Evolutionary conservation across 2,329 filamentous ascomycete species (phyloP).

Genomic region (Pyricularia sp.): DNA sequence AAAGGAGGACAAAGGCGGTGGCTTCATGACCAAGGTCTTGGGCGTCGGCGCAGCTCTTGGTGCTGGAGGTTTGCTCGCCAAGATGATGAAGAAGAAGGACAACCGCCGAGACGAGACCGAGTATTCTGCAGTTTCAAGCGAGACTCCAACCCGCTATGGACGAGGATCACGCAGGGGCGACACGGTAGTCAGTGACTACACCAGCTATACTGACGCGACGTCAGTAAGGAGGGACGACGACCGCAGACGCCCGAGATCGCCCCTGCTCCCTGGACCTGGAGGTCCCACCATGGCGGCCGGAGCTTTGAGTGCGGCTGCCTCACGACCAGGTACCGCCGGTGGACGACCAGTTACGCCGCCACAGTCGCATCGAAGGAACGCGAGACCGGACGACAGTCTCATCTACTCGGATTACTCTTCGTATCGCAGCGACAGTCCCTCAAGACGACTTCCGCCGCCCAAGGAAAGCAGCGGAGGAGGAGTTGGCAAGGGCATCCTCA

Average conservation of each 20-base stretch:
- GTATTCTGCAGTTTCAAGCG: conserved; percentile 53
- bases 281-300: conserved; percentile 32
- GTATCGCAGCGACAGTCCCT: conserved; percentile 46
- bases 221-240: conserved; percentile 11
- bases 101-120: conserved; percentile 38
- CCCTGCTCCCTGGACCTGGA: conserved; percentile 37
- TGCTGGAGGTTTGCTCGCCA: conserved; percentile 51
- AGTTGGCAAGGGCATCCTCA: conserved; percentile 38
- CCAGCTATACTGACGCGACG: conserved; percentile 23
- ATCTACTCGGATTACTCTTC: conserved; percentile 51
- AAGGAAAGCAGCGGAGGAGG: conserved; percentile 26
- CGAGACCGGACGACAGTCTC: conserved; percentile 29
- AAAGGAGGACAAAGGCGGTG: conserved; percentile 32
- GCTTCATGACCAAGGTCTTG: conserved; percentile 52
- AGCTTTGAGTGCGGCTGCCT: conserved; percentile 35
- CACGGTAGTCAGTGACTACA: conserved; percentile 36
- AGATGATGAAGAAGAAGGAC: conserved; percentile 41
- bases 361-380: conserved; percentile 34
- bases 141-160: conserved; percentile 44
- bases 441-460: conserved; percentile 37
- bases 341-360: conserved; percentile 35
- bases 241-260: conserved; percentile 23
- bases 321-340: conserved; percentile 22
- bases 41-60: conserved; percentile 53
- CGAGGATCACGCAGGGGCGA: conserved; percentile 24